Percentiles rank a stretch among this genome's conserved stretches.
Conservation (phyloP, 2,329 filamentous ascomycete species). For the Phyllosticta citriasiana region DNA sequence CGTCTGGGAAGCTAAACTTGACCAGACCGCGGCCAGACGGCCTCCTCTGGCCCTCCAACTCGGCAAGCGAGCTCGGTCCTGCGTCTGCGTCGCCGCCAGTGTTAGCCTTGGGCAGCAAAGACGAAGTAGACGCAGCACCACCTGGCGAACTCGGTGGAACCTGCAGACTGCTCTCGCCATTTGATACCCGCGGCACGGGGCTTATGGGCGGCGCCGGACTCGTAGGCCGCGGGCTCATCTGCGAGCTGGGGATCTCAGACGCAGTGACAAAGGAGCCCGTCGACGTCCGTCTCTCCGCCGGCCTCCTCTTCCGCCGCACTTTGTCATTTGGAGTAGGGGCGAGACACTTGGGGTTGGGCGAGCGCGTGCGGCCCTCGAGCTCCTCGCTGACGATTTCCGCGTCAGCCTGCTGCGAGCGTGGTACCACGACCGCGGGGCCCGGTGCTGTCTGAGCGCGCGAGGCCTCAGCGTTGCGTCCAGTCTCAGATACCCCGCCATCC, state of each 20-base stretch:
- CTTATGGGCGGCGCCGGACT: neutral
- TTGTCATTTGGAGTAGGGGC: neutral
- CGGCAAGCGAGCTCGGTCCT: neutral
- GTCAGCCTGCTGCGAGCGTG: constrained; percentile 4
- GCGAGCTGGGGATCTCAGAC: neutral
- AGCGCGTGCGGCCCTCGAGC: neutral
- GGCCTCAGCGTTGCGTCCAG: neutral
- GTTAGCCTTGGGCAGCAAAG: constrained; percentile 27
- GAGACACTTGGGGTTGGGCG: neutral
- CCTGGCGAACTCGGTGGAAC: constrained; percentile 17
- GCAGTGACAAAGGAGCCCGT: constrained; percentile 9
- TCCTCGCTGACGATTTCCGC: constrained; percentile 1
- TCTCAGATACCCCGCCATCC: constrained; percentile 18
- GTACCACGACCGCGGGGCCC: neutral
- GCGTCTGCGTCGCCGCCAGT: neutral
- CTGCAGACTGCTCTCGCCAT: constrained; percentile 6
- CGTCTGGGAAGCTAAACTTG: constrained; percentile 34
- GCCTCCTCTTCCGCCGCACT: neutral
- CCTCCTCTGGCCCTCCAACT: neutral
- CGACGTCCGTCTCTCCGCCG: neutral
- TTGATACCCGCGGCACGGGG: neutral
- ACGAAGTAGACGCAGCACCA: constrained; percentile 25
- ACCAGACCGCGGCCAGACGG: constrained; percentile 25
- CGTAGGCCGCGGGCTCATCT: neutral
- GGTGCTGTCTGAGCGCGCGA: neutral